A percentile compares a stretch with the other conserved stretches of the same genome.
phyloP scores from a whole-genome alignment of 768 basidiomycete species.

The Suillus clintonianus region DNA sequence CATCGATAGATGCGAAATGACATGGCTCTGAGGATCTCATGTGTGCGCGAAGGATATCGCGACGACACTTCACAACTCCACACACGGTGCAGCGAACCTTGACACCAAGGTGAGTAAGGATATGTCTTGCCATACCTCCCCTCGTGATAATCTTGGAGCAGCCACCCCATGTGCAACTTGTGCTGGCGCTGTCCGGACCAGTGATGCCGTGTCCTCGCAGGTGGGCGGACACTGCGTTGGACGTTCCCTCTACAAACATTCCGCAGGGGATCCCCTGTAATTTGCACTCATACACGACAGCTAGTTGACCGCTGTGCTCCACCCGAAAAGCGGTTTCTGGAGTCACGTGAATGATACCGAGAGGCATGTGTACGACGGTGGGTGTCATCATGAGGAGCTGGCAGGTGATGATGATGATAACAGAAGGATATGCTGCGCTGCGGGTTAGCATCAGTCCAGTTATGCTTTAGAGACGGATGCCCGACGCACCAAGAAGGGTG shows the following conservation, averaged over 20 bases:
- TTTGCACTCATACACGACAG: not conserved
- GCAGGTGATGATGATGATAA: too few relatives aligned
- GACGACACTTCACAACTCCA: not conserved
- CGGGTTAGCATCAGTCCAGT: too few relatives aligned
- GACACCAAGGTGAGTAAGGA: conserved; percentile 7
- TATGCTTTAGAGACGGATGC: too few relatives aligned
- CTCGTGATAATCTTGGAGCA: not conserved
- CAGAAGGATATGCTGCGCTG: too few relatives aligned
- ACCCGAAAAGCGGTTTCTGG: too few relatives aligned
- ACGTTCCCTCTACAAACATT: not conserved
- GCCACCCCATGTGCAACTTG: not conserved
- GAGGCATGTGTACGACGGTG: too few relatives aligned
- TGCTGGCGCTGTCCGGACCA: not conserved
- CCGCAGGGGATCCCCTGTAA: not conserved
- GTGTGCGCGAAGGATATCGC: not conserved
- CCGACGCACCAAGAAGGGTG: too few relatives aligned
- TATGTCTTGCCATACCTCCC: conserved; percentile 4
- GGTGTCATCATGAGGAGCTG: too few relatives aligned
- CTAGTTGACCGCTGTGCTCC: not conserved
- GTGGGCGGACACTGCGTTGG: conserved; percentile 1
- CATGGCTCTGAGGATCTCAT: not conserved
- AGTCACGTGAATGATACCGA: too few relatives aligned
- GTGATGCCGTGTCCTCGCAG: conserved; percentile 5
- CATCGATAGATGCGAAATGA: not conserved
- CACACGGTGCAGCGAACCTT: not conserved